Percentiles rank a stretch among this genome's conserved stretches.
phyloP scores from a whole-genome alignment of 805 yeast species.

The Vanderwaltozyma verrucispora region DNA sequence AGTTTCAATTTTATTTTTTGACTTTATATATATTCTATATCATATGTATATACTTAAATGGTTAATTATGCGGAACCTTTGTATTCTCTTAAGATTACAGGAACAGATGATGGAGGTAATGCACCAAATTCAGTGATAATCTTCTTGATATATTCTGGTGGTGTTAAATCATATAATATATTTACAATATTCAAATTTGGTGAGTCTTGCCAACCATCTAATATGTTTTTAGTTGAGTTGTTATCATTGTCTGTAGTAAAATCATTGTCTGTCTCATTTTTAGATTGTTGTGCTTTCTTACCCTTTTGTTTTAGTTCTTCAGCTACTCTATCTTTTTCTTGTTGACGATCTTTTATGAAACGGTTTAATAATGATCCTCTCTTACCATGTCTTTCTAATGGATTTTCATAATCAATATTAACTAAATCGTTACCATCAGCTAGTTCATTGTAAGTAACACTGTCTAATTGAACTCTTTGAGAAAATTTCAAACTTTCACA shows the following conservation, averaged over 20 bases:
- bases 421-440: conserved; percentile 68
- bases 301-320: conserved; percentile 21
- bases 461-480: conserved; percentile 90
- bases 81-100: conserved; percentile 90
- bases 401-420: conserved; percentile 39
- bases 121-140: conserved; percentile 95
- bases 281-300: conserved; percentile 16
- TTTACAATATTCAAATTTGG: conserved; percentile 63
- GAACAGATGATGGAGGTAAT: conserved; percentile 96
- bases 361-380: conserved; percentile 57
- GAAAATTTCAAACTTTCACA: conserved; percentile 93
- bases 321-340: conserved; percentile 18
- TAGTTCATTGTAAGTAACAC: conserved; percentile 89
- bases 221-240: conserved; percentile 31
- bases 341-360: conserved; percentile 37
- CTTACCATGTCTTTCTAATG: conserved; percentile 38
- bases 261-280: conserved; percentile 4
- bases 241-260: conserved; percentile 14
- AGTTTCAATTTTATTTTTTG: too few species aligned
- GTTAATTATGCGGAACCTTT: conserved; percentile 35
- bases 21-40: too few species aligned
- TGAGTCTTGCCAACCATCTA: conserved; percentile 54
- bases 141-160: conserved; percentile 86
- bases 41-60: background rate
- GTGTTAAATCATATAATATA: conserved; percentile 88